These are phyloP conservation scores for Yarrowia keelungensis DNA, from an alignment of 805 yeast genomes.

Conservation along the genomic window DNA sequence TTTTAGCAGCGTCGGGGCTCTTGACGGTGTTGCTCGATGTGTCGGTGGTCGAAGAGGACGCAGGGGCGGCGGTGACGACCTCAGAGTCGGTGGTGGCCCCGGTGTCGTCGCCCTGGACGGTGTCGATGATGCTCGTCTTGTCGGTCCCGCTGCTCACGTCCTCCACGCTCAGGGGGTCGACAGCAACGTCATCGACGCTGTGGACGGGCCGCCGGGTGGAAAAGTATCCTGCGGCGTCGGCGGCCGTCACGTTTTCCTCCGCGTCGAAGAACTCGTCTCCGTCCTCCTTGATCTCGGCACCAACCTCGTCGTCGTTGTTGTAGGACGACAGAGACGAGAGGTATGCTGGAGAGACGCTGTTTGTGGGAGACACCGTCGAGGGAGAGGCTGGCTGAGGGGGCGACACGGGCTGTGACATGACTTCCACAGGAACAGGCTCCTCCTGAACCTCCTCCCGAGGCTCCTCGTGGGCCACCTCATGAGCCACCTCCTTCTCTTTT, in stretches of 20 bases:
- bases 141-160: constrained; percentile 29
- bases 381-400: constrained; percentile 12
- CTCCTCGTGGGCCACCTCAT: too few relatives aligned
- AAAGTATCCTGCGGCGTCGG: not conserved
- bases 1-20: not conserved
- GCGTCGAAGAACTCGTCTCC: constrained; percentile 31
- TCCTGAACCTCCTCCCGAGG: too few relatives aligned
- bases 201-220: constrained; percentile 1
- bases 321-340: constrained; percentile 26
- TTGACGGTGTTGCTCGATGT: constrained; percentile 12
- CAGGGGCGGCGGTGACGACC: not conserved
- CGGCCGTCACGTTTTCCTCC: constrained; percentile 1
- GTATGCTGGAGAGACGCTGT: constrained; percentile 22
- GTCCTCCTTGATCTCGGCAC: constrained; percentile 1
- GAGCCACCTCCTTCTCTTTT: too few relatives aligned
- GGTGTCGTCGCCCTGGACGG: constrained; percentile 13
- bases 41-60: not conserved
- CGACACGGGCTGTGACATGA: not conserved
- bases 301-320: constrained; percentile 23
- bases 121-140: constrained; percentile 18
- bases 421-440: too few relatives aligned
- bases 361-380: constrained; percentile 21
- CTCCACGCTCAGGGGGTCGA: constrained; percentile 18
- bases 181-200: not conserved
- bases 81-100: not conserved